Conservation (phyloP, 352 stramenopile genomes). For the Phytopythium ostracodes region DNA sequence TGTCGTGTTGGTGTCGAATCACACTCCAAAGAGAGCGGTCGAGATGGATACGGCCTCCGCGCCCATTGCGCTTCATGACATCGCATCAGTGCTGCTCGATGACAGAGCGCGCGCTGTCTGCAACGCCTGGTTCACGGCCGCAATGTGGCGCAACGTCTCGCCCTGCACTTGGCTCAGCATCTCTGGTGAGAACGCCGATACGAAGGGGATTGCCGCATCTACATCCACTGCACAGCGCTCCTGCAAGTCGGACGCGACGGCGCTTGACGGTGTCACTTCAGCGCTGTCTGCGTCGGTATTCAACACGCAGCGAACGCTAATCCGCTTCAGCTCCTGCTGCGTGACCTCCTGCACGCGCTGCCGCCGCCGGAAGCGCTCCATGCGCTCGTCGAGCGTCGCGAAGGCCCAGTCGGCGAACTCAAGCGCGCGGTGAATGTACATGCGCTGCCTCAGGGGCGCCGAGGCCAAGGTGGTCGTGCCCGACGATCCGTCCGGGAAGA, state of each 20-base stretch:
- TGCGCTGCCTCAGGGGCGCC: conserved; percentile 27
- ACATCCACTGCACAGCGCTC: background rate
- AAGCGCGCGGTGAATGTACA: conserved; percentile 48
- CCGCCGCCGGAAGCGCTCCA: conserved; percentile 29
- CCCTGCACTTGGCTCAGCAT: conserved; percentile 39
- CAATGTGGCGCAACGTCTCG: conserved; percentile 51
- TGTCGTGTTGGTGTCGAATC: too few species aligned
- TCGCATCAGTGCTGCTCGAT: background rate
- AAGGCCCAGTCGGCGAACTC: conserved; percentile 72
- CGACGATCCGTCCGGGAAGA: conserved; percentile 40
- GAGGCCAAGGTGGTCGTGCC: conserved; percentile 34
- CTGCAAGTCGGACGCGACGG: conserved; percentile 7
- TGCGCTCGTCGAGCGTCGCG: conserved; percentile 43
- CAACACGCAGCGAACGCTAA: conserved; percentile 37
- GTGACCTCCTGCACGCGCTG: conserved; percentile 27
- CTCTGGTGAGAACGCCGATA: conserved; percentile 20
- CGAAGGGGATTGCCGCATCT: conserved; percentile 4
- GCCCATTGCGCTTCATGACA: background rate
- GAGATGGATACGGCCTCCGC: too few species aligned
- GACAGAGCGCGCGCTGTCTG: conserved; percentile 9
- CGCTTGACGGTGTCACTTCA: background rate
- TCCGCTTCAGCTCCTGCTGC: conserved; percentile 35
- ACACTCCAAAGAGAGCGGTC: too few species aligned
- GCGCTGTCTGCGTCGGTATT: conserved; percentile 12
- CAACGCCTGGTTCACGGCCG: conserved; percentile 31